These are phyloP conservation scores for Alternaria ethzedia DNA, from an alignment of 2,329 filamentous ascomycete genomes.

Conservation along the genomic window DNA sequence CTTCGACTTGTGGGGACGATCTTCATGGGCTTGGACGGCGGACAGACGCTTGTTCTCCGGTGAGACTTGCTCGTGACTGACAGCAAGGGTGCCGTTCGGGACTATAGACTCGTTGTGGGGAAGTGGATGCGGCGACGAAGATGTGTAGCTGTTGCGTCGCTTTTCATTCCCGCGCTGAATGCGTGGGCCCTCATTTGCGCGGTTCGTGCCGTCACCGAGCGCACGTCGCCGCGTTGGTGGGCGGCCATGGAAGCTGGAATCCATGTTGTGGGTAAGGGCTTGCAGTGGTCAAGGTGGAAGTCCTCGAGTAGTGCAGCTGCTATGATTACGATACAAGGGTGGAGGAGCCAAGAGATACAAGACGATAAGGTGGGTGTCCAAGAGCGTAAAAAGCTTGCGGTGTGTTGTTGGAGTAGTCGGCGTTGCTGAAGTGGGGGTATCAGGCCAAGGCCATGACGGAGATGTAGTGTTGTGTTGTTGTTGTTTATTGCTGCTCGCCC, in stretches of 20 bases:
- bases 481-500: conserved; percentile 22
- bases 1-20: conserved; percentile 56
- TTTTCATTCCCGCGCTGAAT: conserved; percentile 29
- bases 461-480: conserved; percentile 23
- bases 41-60: conserved; percentile 62
- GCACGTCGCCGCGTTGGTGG: conserved; percentile 41
- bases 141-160: conserved; percentile 17
- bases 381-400: conserved; percentile 25
- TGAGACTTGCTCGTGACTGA: conserved; percentile 45
- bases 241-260: conserved; percentile 36
- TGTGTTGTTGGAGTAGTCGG: conserved; percentile 18
- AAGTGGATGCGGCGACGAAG: conserved; percentile 29
- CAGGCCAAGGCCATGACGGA: conserved; percentile 23
- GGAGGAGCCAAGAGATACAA: conserved; percentile 26
- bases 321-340: conserved; percentile 15
- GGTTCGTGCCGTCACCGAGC: conserved; percentile 42
- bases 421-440: conserved; percentile 17
- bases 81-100: conserved; percentile 51
- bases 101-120: conserved; percentile 56
- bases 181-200: conserved; percentile 38
- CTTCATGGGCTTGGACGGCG: conserved; percentile 56
- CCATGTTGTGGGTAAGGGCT: conserved; percentile 31
- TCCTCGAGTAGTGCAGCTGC: conserved; percentile 12
- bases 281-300: conserved; percentile 13
- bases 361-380: conserved; percentile 29